A percentile compares a stretch with the other conserved stretches of the same genome.
Evolutionary conservation across 2,329 filamentous ascomycete species (phyloP).

Genomic region (Calonectria pseudoturangicola): DNA sequence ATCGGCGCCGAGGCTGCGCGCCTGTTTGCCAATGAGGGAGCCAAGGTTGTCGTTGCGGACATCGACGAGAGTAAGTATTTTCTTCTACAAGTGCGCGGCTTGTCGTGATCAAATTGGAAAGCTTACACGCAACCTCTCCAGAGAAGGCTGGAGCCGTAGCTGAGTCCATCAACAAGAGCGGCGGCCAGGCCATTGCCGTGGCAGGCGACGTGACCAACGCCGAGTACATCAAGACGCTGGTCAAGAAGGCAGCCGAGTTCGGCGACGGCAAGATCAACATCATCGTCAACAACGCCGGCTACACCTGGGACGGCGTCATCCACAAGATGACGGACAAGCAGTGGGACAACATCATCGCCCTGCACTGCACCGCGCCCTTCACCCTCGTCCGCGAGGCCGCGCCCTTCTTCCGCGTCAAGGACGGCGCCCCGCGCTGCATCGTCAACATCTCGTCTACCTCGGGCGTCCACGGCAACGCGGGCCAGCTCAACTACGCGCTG

Average conservation of each 20-base stretch:
- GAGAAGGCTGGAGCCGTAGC: constrained; percentile 82
- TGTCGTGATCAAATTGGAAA: no score
- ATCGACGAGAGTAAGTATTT: constrained; percentile 80
- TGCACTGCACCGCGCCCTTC: constrained; percentile 92
- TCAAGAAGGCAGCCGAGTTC: constrained; percentile 85
- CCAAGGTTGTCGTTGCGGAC: constrained; percentile 88
- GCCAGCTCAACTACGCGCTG: constrained; percentile 91
- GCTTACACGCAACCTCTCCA: constrained; percentile 56
- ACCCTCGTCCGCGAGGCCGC: constrained; percentile 86
- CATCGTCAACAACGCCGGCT: constrained; percentile 93
- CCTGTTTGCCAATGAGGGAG: constrained; percentile 91
- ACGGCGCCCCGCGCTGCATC: constrained; percentile 85
- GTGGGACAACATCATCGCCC: constrained; percentile 90
- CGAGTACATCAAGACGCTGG: constrained; percentile 81
- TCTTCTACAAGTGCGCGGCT: accelerated
- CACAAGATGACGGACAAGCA: constrained; percentile 95
- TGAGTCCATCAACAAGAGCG: constrained; percentile 79
- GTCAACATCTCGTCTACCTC: constrained; percentile 90
- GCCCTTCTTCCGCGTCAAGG: constrained; percentile 90
- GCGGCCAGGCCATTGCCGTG: constrained; percentile 82
- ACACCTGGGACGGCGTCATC: constrained; percentile 94
- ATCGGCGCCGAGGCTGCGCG: constrained; percentile 90
- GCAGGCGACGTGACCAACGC: constrained; percentile 85
- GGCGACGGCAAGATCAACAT: constrained; percentile 92
- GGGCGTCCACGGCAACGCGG: constrained; percentile 89